Percentiles rank a stretch among this genome's conserved stretches.
Conservation (phyloP, 2,329 filamentous ascomycete genomes). For the Colletotrichum sidae region DNA sequence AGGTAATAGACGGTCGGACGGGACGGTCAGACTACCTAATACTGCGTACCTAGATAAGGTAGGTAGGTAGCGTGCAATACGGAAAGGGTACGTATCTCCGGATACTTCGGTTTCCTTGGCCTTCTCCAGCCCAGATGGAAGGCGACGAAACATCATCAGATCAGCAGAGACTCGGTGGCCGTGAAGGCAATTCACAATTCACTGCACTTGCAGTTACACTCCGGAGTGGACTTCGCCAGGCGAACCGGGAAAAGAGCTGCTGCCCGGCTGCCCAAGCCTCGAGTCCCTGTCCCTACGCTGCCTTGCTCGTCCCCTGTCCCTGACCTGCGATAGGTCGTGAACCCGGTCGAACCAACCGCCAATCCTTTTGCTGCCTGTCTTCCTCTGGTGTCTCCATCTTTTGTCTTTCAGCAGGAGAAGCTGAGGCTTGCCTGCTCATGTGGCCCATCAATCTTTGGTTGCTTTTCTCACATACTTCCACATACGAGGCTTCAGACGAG, state of each 20-base stretch:
- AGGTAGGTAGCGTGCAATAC: too few species aligned
- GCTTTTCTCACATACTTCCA: too few species aligned
- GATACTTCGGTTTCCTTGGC: too few species aligned
- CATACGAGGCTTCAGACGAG: background rate
- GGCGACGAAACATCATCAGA: too few species aligned
- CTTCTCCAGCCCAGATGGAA: too few species aligned
- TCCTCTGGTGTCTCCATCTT: background rate
- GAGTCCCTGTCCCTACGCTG: slow-evolving; percentile 9
- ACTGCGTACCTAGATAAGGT: too few species aligned
- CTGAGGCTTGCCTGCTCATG: background rate
- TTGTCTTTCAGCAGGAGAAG: background rate
- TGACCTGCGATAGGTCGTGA: slow-evolving; percentile 16
- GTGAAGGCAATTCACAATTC: too few species aligned
- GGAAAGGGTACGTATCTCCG: too few species aligned
- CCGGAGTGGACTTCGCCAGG: background rate
- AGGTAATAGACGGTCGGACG: too few species aligned
- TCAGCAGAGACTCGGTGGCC: too few species aligned
- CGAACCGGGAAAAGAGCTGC: slow-evolving; percentile 7
- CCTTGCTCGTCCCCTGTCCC: slow-evolving; percentile 7
- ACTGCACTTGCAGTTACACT: too few species aligned
- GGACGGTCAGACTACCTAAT: too few species aligned
- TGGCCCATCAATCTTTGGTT: background rate
- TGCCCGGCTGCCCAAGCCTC: slow-evolving; percentile 1
- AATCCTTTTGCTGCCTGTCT: slow-evolving; percentile 4
- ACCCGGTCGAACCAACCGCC: slow-evolving; percentile 16